These are phyloP conservation scores for Myxozyma sirexii DNA, from an alignment of 805 yeast species.

Conservation along the genomic window DNA sequence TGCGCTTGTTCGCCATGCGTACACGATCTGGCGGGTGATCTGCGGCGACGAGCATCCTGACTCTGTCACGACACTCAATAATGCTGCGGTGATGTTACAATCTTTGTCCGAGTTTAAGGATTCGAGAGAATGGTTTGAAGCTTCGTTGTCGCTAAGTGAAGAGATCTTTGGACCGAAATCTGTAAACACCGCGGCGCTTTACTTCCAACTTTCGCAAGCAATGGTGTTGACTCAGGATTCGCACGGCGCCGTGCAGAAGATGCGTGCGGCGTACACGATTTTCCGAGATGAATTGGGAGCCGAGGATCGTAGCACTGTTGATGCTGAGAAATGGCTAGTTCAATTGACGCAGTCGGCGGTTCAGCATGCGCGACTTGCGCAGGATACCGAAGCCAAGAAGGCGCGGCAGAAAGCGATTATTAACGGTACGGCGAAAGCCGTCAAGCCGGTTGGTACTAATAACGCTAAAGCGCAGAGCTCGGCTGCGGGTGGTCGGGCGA, in stretches of 20 bases:
- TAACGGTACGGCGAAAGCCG: constrained; percentile 9
- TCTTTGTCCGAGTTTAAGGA: constrained; percentile 51
- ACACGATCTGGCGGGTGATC: constrained; percentile 60
- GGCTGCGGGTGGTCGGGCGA: background rate
- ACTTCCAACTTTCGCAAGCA: constrained; percentile 69
- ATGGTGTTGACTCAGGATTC: constrained; percentile 56
- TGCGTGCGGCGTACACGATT: constrained; percentile 57
- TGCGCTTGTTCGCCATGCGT: constrained; percentile 61
- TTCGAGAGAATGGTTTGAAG: constrained; percentile 57
- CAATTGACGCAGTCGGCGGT: constrained; percentile 57
- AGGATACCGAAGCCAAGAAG: constrained; percentile 36
- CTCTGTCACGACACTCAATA: constrained; percentile 60
- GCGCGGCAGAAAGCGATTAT: constrained; percentile 16
- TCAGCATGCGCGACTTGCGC: constrained; percentile 50
- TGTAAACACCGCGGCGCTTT: constrained; percentile 63
- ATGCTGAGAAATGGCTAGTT: constrained; percentile 64
- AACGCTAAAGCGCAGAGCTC: constrained; percentile 28
- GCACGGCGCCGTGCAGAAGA: constrained; percentile 58
- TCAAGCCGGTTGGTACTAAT: constrained; percentile 34
- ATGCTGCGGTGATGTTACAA: constrained; percentile 63
- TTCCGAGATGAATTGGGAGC: constrained; percentile 66
- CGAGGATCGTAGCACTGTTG: constrained; percentile 66
- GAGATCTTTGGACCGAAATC: constrained; percentile 59
- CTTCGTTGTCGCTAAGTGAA: constrained; percentile 56
- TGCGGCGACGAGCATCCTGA: constrained; percentile 72